phyloP scores from a whole-genome alignment of 306 rosid genomes.

The Begonia masoniana region DNA sequence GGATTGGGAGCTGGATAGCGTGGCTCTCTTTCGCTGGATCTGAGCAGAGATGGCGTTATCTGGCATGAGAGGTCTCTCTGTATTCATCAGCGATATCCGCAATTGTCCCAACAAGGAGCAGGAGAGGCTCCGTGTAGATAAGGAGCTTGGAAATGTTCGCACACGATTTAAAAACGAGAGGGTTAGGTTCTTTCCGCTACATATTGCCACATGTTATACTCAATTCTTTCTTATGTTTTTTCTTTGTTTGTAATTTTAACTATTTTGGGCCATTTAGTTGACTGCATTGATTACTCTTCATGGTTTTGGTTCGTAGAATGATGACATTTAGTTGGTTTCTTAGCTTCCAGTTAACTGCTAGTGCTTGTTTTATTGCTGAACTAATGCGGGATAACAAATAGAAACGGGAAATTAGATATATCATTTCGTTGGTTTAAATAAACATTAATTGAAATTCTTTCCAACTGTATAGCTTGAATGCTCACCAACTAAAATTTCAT shows the following conservation, averaged over 20 bases:
- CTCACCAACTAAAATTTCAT: too few relatives aligned
- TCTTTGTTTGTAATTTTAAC: not conserved
- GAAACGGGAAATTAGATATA: too few relatives aligned
- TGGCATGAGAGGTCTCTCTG: constrained; percentile 98
- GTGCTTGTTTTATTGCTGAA: too few relatives aligned
- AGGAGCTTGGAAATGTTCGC: constrained; percentile 94
- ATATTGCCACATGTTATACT: not conserved
- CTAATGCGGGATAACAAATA: too few relatives aligned
- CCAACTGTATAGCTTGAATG: too few relatives aligned
- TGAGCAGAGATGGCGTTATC: constrained; percentile 80
- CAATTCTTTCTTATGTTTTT: not conserved
- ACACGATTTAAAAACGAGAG: constrained; percentile 96
- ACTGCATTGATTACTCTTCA: not conserved
- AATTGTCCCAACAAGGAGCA: constrained; percentile 97
- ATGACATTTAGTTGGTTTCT: constrained; percentile 5
- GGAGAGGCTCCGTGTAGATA: constrained; percentile 93
- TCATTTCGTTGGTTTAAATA: too few relatives aligned
- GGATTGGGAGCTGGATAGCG: constrained; percentile 20
- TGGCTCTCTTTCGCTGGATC: constrained; percentile 37
- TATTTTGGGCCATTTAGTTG: not conserved
- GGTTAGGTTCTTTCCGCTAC: constrained; percentile 42
- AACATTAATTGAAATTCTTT: too few relatives aligned
- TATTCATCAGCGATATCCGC: constrained; percentile 94
- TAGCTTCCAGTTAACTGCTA: not conserved
- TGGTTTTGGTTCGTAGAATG: constrained; percentile 5